Base-by-base conservation (phyloP, 129 eudicot species). In the Tagetes patula region DNA sequence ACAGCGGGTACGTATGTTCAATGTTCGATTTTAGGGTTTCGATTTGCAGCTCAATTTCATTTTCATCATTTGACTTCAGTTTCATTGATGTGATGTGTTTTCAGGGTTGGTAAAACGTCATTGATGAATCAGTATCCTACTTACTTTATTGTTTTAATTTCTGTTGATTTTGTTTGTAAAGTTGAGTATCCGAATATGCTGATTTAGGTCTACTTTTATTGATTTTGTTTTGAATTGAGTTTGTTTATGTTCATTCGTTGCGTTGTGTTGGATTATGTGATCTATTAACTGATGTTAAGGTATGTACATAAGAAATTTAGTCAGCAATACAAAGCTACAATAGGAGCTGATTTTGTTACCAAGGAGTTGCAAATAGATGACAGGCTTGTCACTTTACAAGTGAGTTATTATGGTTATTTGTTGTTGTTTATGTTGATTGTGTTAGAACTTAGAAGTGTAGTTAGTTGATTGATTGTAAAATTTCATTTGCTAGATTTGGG, bases 101-200 rank as follows among this genome's bases (percentile, higher is more conserved):
- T 77, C 88, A 93, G 97, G 82, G 97, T 91, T 49, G 97, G 97
- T 41, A 91, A 91, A 75, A 91, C 95, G 60, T 91, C 97, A 42
- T 84, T 92, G 88, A 92, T 92, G 98, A 92, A 92, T 72, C 98
- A 89, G 98, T 93, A 93, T 93, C 98, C 98, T 87, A 14, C 20
- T 63, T 46, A 62, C 72, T 70, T 43, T 64, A 9, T 37, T 67
- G 32, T 70, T n/a, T 36, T 31, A 6, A 30, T 73, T 39, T 14
- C 79, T 70, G 32, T 36, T 31, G 5, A n/a, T 73, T 33, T 14
- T 82, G 52, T 46, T 66, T 54, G 9, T 61, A 37, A 42, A 64
- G 48, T 39, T 73, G 8, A 52, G 65, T 48, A 58, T 74, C 50
- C 27, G 65, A 69, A 48, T 70, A 45, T 61, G 32, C 64, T 62